A percentile compares a stretch with the other conserved stretches of the same genome.
Evolutionary conservation across 352 stramenopile genomes (phyloP).

Genomic region (Phytophthora pseudosyringae): DNA sequence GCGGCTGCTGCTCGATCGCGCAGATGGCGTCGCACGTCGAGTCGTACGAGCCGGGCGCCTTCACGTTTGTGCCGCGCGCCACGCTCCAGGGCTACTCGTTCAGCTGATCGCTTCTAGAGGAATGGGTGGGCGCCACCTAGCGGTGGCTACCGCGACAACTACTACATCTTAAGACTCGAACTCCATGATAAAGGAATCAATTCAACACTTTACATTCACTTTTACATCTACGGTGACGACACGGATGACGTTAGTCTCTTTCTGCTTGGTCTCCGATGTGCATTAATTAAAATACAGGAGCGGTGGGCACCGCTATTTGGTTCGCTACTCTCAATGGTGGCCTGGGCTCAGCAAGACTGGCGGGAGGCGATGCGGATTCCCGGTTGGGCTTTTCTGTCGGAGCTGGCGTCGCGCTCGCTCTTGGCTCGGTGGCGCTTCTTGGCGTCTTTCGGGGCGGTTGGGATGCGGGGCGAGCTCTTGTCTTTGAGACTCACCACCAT

Average conservation of each 20-base stretch:
- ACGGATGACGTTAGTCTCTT: background rate
- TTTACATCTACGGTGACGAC: background rate
- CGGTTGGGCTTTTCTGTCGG: constrained; percentile 18
- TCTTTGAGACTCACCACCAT: constrained; percentile 25
- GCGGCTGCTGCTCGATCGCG: constrained; percentile 76
- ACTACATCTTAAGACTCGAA: background rate
- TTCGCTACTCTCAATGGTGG: background rate
- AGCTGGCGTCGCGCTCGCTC: constrained; percentile 16
- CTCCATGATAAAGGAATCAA: constrained; percentile 27
- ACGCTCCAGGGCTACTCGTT: constrained; percentile 73
- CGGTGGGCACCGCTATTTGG: no score
- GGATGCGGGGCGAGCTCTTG: constrained; percentile 1
- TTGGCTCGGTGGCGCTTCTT: constrained; percentile 25
- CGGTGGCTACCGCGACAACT: background rate
- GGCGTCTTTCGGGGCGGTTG: background rate
- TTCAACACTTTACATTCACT: constrained; percentile 18
- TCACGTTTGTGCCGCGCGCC: constrained; percentile 61
- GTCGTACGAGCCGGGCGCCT: constrained; percentile 74
- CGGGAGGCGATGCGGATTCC: constrained; percentile 19
- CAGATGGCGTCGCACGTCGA: constrained; percentile 85
- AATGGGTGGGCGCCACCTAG: background rate
- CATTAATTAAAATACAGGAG: no score
- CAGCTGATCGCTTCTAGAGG: constrained; percentile 36
- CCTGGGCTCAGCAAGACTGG: constrained; percentile 22
- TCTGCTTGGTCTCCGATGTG: background rate